Base-by-base conservation (phyloP, 306 rosid genomes). In the Fragaria ananassa region DNA sequence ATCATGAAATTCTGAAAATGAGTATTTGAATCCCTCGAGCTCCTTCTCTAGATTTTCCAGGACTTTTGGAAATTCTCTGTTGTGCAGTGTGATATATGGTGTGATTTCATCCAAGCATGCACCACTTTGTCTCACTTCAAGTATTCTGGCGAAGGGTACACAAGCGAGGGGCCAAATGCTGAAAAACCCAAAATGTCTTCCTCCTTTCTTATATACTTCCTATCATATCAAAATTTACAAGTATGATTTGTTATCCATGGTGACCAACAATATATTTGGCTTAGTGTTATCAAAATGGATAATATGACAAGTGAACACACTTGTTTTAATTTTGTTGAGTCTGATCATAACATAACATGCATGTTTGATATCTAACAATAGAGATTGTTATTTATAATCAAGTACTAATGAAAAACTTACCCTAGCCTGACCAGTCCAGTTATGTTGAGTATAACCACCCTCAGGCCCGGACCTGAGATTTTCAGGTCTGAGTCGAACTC, bases 131-230 rank as follows among this genome's bases (percentile, higher is more conserved):
- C 13, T 66, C 9, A 7, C 68, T 66, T 19, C 54, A 31, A 56
- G n/a, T 46, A 53, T 42, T 46, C 70, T 74, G 18, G 34, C 8
- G 8, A 0, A n/a, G 0, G 82, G 80, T 13, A 63, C 39, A 21
- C 82, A 65, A 11, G 67, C 80, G 2, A 83, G 10, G 21, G 81
- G 53, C 63, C 57, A 34, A 14, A 56, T 56, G 37, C 46, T 79
- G 41, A 50, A 21, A 18, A 76, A 53, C 12, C 60, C 83, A 76
- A 85, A 78, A 42, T 81, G 79, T 60, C 85, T 85, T 39, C 83
- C 85, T 31, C 88, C 83, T 9, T 34, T 29, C 23, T 71, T 44
- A 44, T 75, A 67, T 63, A 81, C 67, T 71, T 71, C 83, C 83
- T 75, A 6, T 44, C 12, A 35, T 10, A 25, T 35, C 1, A 15